phyloP scores from a whole-genome alignment of 2,329 filamentous ascomycete genomes.

The Massarina eburnea region DNA sequence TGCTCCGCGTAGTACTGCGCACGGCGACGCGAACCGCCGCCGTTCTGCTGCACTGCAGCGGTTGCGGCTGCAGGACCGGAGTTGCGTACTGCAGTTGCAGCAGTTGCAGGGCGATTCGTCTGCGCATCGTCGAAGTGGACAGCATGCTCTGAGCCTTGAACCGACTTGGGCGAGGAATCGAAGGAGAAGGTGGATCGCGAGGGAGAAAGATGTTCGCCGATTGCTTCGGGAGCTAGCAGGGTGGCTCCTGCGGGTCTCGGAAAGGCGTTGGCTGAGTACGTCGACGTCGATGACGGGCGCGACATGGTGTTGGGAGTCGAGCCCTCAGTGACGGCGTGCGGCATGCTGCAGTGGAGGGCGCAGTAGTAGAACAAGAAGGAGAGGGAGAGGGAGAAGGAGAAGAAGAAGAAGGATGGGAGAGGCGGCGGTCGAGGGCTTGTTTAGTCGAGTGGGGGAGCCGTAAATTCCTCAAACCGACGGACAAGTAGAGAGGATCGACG shows the following conservation, averaged over 20 bases:
- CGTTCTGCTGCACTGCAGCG: not conserved
- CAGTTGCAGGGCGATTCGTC: conserved; percentile 13
- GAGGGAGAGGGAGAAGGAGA: not conserved
- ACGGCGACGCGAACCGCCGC: conserved; percentile 31
- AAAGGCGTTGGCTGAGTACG: conserved; percentile 37
- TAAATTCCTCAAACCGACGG: conserved; percentile 22
- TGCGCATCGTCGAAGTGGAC: conserved; percentile 15
- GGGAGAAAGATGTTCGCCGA: conserved; percentile 34
- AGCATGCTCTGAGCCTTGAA: conserved; percentile 22
- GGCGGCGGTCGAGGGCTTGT: conserved; percentile 7
- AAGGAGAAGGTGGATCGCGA: conserved; percentile 43
- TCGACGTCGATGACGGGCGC: conserved; percentile 39
- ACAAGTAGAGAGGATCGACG: conserved; percentile 21
- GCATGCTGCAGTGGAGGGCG: conserved; percentile 26
- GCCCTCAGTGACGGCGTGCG: conserved; percentile 39
- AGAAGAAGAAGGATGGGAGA: conserved; percentile 6
- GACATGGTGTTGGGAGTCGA: conserved; percentile 34
- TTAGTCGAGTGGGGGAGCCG: conserved; percentile 14
- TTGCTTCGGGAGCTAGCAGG: conserved; percentile 30
- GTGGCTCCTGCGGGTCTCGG: conserved; percentile 38
- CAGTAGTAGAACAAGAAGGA: not conserved
- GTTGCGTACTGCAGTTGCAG: not conserved
- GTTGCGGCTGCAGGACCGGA: conserved; percentile 3
- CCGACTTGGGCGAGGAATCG: conserved; percentile 35
- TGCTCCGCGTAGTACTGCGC: conserved; percentile 43